Percentiles rank a stretch among this genome's conserved stretches.
These are phyloP conservation scores for Pseudogymnoascus sp. DNA, from an alignment of 2,329 filamentous ascomycete species.

Conservation along the genomic window DNA sequence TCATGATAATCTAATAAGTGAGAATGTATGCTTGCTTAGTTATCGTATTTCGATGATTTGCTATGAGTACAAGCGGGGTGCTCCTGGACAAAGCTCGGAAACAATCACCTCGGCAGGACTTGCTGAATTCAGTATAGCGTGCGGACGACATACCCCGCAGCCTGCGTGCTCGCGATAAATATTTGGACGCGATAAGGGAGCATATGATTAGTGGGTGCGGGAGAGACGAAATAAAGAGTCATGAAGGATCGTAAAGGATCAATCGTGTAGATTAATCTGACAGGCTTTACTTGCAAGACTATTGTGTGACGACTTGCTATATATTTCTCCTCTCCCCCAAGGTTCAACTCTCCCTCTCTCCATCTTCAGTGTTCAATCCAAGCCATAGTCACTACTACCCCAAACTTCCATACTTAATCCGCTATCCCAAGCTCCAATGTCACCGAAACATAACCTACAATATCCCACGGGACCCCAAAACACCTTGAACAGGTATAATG, in stretches of 20 bases:
- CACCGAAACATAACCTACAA: constrained; percentile 15
- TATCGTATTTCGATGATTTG: not conserved
- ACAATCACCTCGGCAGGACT: not conserved
- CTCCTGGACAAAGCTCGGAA: not conserved
- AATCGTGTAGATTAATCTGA: not conserved
- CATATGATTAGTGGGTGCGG: not conserved
- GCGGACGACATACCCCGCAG: not conserved
- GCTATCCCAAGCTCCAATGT: not conserved
- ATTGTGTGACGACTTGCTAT: not conserved
- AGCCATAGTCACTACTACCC: not conserved
- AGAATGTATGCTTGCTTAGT: not conserved
- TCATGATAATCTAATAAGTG: not conserved
- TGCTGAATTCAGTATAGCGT: not conserved
- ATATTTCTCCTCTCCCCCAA: not conserved
- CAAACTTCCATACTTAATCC: not conserved
- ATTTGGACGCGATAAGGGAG: not conserved
- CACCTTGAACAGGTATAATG: constrained; percentile 22
- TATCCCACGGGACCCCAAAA: constrained; percentile 22
- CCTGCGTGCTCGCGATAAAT: not conserved
- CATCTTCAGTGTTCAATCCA: not conserved
- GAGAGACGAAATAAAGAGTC: not conserved
- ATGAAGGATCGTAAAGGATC: not conserved
- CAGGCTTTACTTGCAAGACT: not conserved
- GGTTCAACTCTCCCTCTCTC: not conserved
- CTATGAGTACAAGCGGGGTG: not conserved